These are phyloP conservation scores for Zasmidium cellare DNA, from an alignment of 2,329 filamentous ascomycete genomes.

Conservation along the genomic window DNA sequence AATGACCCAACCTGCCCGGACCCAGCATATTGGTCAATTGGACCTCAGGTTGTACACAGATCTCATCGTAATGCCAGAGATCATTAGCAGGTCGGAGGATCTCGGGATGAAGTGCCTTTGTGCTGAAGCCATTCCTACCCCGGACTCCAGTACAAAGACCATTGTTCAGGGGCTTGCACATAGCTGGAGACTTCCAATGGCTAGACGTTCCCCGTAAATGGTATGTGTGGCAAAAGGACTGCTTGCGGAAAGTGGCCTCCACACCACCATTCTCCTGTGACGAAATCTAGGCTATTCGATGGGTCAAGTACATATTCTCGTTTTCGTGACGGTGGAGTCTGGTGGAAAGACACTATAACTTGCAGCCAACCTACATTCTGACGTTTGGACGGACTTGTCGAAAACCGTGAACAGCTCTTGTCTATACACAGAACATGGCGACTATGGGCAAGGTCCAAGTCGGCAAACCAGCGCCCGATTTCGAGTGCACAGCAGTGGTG, in stretches of 20 bases:
- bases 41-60: neutral
- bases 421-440: too few relatives aligned
- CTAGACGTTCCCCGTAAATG: too few relatives aligned
- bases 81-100: too few relatives aligned
- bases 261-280: neutral
- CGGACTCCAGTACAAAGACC: neutral
- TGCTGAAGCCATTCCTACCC: neutral
- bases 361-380: too few relatives aligned
- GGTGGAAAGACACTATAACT: neutral
- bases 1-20: too few relatives aligned
- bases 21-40: too few relatives aligned
- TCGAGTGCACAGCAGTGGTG: conserved; percentile 30
- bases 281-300: neutral
- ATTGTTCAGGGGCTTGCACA: neutral
- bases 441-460: conserved; percentile 22
- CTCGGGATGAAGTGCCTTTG: neutral
- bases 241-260: neutral
- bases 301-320: conserved; percentile 1
- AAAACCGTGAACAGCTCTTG: too few relatives aligned
- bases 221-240: neutral
- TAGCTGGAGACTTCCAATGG: too few relatives aligned
- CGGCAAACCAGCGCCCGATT: conserved; percentile 31
- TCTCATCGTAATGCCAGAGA: neutral
- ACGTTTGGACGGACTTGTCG: too few relatives aligned
- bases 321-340: neutral